Conservation (phyloP, 257 asterid species). For the Solanum neorickii region DNA sequence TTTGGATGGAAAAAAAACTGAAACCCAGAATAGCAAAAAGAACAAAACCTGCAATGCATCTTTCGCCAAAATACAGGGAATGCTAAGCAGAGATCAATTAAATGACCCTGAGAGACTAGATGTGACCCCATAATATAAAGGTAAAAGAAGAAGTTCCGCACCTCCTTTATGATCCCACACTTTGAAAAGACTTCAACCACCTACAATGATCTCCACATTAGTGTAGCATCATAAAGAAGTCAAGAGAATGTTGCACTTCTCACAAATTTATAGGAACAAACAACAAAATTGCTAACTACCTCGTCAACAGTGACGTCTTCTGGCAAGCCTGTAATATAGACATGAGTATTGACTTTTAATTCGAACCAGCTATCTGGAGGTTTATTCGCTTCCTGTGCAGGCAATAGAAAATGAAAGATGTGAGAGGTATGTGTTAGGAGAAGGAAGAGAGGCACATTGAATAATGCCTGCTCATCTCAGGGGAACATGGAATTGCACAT, state of each 20-base stretch:
- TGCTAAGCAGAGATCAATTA: neutral
- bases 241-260: neutral
- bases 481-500: neutral
- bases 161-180: conserved; percentile 96
- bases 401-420: neutral
- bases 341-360: conserved; percentile 91
- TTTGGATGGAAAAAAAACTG: neutral
- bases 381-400: conserved; percentile 73
- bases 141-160: conserved; percentile 16
- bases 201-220: conserved; percentile 37
- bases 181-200: conserved; percentile 81
- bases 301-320: conserved; percentile 83
- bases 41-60: neutral
- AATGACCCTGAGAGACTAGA: neutral
- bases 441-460: neutral
- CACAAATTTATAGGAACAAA: neutral
- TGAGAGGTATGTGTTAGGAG: neutral
- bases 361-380: conserved; percentile 98
- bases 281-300: conserved; percentile 30
- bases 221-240: neutral
- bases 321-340: conserved; percentile 92
- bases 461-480: neutral
- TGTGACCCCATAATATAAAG: neutral
- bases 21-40: neutral
- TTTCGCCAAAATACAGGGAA: neutral